Evolutionary conservation across 306 rosid species (phyloP), one percentile per base, ranked within the genome.

Genomic region (Begonia fuchsioides): DNA sequence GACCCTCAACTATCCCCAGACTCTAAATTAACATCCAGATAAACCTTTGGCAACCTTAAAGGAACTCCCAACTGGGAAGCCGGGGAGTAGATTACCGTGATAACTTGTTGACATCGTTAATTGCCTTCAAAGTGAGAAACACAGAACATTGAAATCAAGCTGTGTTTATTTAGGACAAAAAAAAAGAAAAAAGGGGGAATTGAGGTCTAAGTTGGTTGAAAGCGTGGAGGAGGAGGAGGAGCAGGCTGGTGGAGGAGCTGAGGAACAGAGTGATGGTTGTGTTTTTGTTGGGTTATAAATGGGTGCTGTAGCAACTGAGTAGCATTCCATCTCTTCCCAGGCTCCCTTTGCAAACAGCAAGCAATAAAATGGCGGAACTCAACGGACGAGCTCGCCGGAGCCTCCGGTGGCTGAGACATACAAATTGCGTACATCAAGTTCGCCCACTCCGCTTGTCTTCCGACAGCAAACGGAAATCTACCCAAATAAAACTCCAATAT

Each of bases 401-500:
- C 93, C 68, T 76, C 86, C 0, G 98, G 96, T 3, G 26, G 26
- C 26, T 20, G 32, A 26, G 35, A 26, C 98, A 92, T 85, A 68
- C 98, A 92, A 43, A 92, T 92, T 1, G 98, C 95, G 17, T 71
- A 58, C 99, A 92, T 92, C 66, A 92, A 69, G 60, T 88, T 92
- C 0, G 96, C 94, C 99, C 96, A 92, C 39, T 92, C 99, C 8
- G 93, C 96, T 38, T 65, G 72, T 17, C 98, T 66, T 1, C 66
- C 76, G 15, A 82, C 96, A 0, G 85, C 76, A 12, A 85, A 83
- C 0, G 99, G 99, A 56, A 92, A 92, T 39, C 81, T 70, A 0
- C 99, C 99, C 70, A 86, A 69, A 45, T 92, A 92, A 49, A 92
- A 92, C 52, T 92, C 99, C 76, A 92, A 59, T 38, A 77, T 67